phyloP scores from a whole-genome alignment of 2,329 filamentous ascomycete species.

The Fusarium duplospermum region DNA sequence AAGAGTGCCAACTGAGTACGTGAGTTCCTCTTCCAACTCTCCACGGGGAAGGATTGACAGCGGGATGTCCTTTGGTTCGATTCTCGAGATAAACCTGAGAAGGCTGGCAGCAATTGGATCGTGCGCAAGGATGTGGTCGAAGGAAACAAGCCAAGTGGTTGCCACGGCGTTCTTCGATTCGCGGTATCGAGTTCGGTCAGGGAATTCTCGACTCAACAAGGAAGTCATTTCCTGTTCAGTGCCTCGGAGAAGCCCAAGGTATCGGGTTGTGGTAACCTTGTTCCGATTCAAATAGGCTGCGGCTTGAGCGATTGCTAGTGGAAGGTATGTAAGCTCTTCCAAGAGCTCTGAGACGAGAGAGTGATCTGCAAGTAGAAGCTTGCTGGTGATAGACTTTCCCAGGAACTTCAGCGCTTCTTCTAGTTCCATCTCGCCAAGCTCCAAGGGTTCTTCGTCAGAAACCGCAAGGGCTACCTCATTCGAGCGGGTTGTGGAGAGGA shows the following conservation, averaged over 20 bases:
- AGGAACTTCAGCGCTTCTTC: background rate
- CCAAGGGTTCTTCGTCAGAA: background rate
- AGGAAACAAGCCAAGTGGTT: conserved; percentile 50
- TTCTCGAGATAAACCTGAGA: background rate
- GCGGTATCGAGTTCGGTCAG: conserved; percentile 44
- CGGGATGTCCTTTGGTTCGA: conserved; percentile 1
- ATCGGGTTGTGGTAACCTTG: conserved; percentile 14
- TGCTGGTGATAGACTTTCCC: background rate
- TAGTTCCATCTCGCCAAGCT: background rate
- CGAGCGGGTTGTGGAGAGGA: background rate
- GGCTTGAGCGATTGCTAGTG: background rate
- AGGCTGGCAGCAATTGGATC: background rate
- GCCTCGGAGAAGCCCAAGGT: conserved; percentile 40
- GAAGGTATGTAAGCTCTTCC: background rate
- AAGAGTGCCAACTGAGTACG: background rate
- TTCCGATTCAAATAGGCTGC: background rate
- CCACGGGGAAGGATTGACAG: background rate
- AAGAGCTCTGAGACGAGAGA: background rate
- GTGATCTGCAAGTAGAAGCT: background rate
- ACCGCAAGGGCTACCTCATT: background rate
- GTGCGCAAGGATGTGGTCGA: conserved; percentile 42
- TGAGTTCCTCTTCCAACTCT: background rate
- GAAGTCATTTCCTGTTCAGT: conserved; percentile 35
- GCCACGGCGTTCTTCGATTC: conserved; percentile 43
- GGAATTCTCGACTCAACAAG: conserved; percentile 47